Percentiles rank a stretch among this genome's conserved stretches.
These are phyloP conservation scores for Leccinum disarticulatum DNA, from an alignment of 768 basidiomycete genomes.

Conservation along the genomic window DNA sequence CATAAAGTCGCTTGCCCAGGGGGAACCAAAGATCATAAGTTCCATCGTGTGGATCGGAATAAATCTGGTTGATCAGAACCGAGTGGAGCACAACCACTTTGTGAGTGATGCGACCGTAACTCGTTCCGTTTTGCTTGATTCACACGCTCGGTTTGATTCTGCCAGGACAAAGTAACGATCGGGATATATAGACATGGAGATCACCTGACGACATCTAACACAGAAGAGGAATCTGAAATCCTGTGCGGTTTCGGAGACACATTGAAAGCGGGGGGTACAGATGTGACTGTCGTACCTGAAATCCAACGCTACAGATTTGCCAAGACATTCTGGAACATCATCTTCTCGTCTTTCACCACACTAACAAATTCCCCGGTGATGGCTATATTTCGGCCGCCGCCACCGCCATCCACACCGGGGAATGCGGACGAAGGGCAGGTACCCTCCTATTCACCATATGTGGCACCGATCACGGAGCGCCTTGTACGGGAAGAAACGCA, in stretches of 20 bases:
- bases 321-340: slow-evolving; percentile 67
- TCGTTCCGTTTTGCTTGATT: not conserved
- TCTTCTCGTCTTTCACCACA: slow-evolving; percentile 52
- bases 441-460: slow-evolving; percentile 39
- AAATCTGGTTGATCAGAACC: slow-evolving; percentile 46
- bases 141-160: not conserved
- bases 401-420: slow-evolving; percentile 11
- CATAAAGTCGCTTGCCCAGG: slow-evolving; percentile 40
- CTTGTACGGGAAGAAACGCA: slow-evolving; percentile 43
- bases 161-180: slow-evolving; percentile 43
- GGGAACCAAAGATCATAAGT: slow-evolving; percentile 52
- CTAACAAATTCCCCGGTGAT: slow-evolving; percentile 50
- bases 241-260: slow-evolving; percentile 47
- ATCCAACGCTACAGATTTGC: slow-evolving; percentile 62
- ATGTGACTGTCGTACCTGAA: slow-evolving; percentile 48
- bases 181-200: slow-evolving; percentile 55
- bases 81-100: slow-evolving; percentile 51
- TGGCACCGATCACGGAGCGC: slow-evolving; percentile 41
- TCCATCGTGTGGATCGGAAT: slow-evolving; percentile 55
- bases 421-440: slow-evolving; percentile 20
- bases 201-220: slow-evolving; percentile 41
- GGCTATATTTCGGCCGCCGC: slow-evolving; percentile 50
- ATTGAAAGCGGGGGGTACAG: slow-evolving; percentile 48
- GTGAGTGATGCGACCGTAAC: slow-evolving; percentile 35
- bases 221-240: slow-evolving; percentile 39